Conservation (phyloP, 345 rosid species). For the Arabidopsis suecica region DNA sequence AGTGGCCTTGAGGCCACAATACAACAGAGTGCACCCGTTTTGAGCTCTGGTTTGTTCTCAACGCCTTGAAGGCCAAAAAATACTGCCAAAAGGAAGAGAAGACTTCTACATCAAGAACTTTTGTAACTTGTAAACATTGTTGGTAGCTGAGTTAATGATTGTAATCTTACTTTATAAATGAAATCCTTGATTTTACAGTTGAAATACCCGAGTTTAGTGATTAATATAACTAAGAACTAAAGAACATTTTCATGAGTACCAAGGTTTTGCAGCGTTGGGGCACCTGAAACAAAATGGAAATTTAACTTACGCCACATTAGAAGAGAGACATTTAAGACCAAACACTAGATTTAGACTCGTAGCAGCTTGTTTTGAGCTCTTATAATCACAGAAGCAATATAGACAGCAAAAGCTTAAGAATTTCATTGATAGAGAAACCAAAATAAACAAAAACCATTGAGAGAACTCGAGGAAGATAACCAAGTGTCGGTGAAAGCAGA, state of each 20-base stretch:
- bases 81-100: not conserved
- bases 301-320: too few species aligned
- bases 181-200: not conserved
- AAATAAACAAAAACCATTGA: not conserved
- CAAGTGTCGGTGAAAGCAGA: slow-evolving; percentile 44
- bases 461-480: not conserved
- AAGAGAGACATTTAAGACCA: not conserved
- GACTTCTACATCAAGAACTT: slow-evolving; percentile 2
- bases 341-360: not conserved
- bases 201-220: not conserved
- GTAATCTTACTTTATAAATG: not conserved
- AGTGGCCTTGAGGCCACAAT: slow-evolving; percentile 95
- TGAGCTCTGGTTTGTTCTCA: slow-evolving; percentile 37
- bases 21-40: slow-evolving; percentile 96
- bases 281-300: not conserved
- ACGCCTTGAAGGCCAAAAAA: not conserved
- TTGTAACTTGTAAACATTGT: not conserved
- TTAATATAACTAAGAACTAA: not conserved
- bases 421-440: not conserved
- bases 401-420: not conserved
- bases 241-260: not conserved
- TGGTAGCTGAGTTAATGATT: slow-evolving; percentile 1
- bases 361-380: slow-evolving; percentile 6
- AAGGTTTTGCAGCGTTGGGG: not conserved
- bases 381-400: too few species aligned